Evolutionary conservation across 75 land plant genomes (phyloP).

Genomic region (Picea glauca): DNA sequence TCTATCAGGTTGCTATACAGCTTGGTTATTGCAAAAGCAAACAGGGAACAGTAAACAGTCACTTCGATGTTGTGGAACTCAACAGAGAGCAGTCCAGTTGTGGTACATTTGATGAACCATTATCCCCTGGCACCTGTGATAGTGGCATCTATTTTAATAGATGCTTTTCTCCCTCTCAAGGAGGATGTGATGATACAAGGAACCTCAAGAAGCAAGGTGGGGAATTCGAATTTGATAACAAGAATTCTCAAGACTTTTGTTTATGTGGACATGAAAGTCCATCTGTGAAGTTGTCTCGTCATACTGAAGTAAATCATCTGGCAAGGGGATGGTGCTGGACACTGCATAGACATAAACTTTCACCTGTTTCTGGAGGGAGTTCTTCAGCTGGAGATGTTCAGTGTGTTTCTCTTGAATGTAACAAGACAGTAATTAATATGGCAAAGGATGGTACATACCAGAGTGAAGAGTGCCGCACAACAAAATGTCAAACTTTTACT

Average conservation of each 20-base stretch:
- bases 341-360: not conserved
- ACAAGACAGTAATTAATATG: not conserved
- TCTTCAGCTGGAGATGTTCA: not conserved
- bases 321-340: not conserved
- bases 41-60: not conserved
- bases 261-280: conserved; percentile 4
- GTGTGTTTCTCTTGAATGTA: conserved; percentile 1
- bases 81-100: not conserved
- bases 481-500: not conserved
- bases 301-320: not conserved
- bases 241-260: conserved; percentile 1
- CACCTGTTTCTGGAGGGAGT: not conserved
- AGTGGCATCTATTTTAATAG: not conserved
- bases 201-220: not conserved
- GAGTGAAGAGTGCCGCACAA: not conserved
- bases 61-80: not conserved
- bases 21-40: conserved; percentile 7
- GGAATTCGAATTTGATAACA: not conserved
- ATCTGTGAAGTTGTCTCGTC: not conserved
- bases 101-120: not conserved
- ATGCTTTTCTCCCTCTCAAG: not conserved
- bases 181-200: not conserved
- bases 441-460: not conserved
- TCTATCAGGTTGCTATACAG: conserved; percentile 11
- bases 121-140: not conserved